Conservation (phyloP, 371 early-diverging fungal genomes). For the Choanephora cucurbitarum region DNA sequence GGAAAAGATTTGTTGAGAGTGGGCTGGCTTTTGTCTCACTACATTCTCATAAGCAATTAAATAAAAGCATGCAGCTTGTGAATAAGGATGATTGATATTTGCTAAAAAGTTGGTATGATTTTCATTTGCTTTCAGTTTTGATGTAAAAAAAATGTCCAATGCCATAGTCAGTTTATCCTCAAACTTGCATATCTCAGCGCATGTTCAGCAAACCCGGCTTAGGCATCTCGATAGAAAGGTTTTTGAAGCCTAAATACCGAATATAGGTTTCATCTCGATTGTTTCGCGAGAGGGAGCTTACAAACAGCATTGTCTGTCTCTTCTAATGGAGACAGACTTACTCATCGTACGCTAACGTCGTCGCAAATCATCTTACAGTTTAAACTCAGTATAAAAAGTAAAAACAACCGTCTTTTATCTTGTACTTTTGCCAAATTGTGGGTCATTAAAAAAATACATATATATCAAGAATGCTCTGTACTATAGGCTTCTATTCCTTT, state of each 20-base stretch:
- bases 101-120: too few relatives aligned
- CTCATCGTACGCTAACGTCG: conserved; percentile 29
- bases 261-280: conserved; percentile 24
- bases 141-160: conserved; percentile 23
- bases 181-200: conserved; percentile 43
- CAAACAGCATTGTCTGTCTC: conserved; percentile 20
- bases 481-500: too few relatives aligned
- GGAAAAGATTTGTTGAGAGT: too few relatives aligned
- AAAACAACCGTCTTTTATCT: neutral
- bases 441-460: neutral
- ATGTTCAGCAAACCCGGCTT: conserved; percentile 46
- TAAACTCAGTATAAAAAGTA: neutral
- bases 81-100: too few relatives aligned
- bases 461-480: too few relatives aligned
- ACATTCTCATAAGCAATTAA: too few relatives aligned
- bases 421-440: conserved; percentile 13
- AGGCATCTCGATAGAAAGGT: conserved; percentile 26
- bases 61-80: too few relatives aligned
- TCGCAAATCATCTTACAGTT: conserved; percentile 18
- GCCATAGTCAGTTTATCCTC: conserved; percentile 42
- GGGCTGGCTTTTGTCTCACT: too few relatives aligned
- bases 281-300: conserved; percentile 33
- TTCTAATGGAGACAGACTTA: conserved; percentile 18
- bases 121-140: conserved; percentile 13
- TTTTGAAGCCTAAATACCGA: conserved; percentile 18